phyloP scores from a whole-genome alignment of 768 basidiomycete species.

The Megacollybia marginata region DNA sequence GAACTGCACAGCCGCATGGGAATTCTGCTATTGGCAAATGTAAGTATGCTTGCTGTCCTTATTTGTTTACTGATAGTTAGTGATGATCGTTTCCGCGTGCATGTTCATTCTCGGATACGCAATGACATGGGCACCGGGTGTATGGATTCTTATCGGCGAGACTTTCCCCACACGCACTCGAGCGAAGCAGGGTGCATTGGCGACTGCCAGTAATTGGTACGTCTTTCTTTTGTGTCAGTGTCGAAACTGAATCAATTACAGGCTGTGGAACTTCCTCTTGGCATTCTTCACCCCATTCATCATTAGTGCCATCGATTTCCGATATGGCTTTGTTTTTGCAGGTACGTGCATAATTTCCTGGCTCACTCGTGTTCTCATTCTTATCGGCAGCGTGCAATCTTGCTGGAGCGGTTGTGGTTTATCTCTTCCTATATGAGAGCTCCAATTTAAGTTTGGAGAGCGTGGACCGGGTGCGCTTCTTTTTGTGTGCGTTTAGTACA shows the following conservation, averaged over 20 bases:
- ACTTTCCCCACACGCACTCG: conserved; percentile 69
- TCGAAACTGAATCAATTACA: not conserved
- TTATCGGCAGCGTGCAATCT: conserved; percentile 46
- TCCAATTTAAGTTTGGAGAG: conserved; percentile 59
- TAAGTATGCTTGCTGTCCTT: conserved; percentile 14
- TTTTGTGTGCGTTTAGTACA: conserved; percentile 3
- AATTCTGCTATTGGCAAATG: conserved; percentile 47
- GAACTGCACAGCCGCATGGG: conserved; percentile 51
- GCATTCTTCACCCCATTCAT: conserved; percentile 82
- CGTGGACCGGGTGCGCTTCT: conserved; percentile 43
- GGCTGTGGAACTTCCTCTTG: conserved; percentile 63
- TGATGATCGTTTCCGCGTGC: conserved; percentile 63
- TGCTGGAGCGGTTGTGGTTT: conserved; percentile 52
- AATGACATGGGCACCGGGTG: conserved; percentile 52
- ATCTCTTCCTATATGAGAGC: conserved; percentile 71
- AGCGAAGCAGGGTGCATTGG: conserved; percentile 62
- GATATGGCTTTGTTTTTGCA: conserved; percentile 69
- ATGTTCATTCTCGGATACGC: conserved; percentile 69
- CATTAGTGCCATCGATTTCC: conserved; percentile 42
- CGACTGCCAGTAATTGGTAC: conserved; percentile 53
- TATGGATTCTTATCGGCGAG: conserved; percentile 76
- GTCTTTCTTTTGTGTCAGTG: not conserved
- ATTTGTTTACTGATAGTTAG: conserved; percentile 12
- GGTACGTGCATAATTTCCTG: conserved; percentile 21
- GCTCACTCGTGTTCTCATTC: not conserved